Evolutionary conservation across 1,284 basidiomycete genomes (phyloP).

Genomic region (Puccinia triticina): DNA sequence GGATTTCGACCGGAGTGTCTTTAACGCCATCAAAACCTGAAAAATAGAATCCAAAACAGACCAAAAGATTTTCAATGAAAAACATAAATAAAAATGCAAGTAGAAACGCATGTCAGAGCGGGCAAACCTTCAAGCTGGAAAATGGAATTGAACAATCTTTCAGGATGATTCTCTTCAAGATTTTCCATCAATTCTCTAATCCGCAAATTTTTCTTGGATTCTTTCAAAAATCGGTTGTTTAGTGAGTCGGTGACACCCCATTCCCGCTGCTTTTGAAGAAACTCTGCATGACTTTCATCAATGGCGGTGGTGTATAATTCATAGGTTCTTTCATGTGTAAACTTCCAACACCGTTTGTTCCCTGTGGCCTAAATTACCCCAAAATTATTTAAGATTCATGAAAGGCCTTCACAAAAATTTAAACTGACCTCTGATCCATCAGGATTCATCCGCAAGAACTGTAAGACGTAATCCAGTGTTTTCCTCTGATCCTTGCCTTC

Average conservation of each 20-base stretch:
- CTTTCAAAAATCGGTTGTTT: background rate
- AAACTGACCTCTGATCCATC: background rate
- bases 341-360: background rate
- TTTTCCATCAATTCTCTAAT: too few species aligned
- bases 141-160: background rate
- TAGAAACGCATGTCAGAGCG: background rate
- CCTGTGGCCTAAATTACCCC: background rate
- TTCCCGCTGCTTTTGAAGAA: too few species aligned
- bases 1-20: too few species aligned
- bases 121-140: background rate
- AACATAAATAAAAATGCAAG: background rate
- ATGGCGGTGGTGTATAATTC: background rate
- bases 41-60: too few species aligned
- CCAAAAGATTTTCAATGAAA: too few species aligned
- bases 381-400: background rate
- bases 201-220: background rate
- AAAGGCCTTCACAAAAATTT: too few species aligned
- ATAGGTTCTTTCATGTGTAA: too few species aligned
- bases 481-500: background rate
- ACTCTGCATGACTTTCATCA: background rate
- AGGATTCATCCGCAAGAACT: background rate
- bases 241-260: too few species aligned
- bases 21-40: too few species aligned
- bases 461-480: background rate
- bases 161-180: too few species aligned